Evolutionary conservation across 805 yeast species (phyloP).

Genomic region (Vanderwaltozyma yarrowii): DNA sequence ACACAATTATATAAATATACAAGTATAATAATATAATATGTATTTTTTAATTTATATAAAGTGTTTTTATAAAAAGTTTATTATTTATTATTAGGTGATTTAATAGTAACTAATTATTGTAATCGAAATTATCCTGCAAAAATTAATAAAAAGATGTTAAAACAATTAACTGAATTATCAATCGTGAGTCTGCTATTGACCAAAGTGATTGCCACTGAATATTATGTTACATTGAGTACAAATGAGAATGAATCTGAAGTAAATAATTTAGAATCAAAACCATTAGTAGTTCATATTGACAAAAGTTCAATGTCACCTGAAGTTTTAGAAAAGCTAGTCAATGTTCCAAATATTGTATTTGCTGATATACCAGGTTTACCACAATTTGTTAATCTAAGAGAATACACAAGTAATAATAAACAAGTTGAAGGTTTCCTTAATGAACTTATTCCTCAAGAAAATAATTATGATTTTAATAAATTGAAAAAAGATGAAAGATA

Average conservation of each 20-base stretch:
- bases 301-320: conserved; percentile 14
- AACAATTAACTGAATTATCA: not conserved
- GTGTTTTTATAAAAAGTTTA: too few species aligned
- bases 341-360: conserved; percentile 19
- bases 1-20: too few species aligned
- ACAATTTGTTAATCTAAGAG: conserved; percentile 18
- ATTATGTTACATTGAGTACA: conserved; percentile 8
- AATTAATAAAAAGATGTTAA: too few species aligned
- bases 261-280: conserved; percentile 3
- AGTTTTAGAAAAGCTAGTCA: conserved; percentile 12
- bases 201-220: not conserved
- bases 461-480: conserved; percentile 3
- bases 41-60: too few species aligned
- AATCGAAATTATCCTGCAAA: too few species aligned
- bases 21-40: too few species aligned
- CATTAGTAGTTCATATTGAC: conserved; percentile 12
- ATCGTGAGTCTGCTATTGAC: not conserved
- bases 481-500: conserved; percentile 6
- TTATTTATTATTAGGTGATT: too few species aligned
- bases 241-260: conserved; percentile 15
- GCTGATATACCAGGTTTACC: conserved; percentile 22
- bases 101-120: too few species aligned
- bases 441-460: conserved; percentile 2
- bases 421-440: conserved; percentile 1
- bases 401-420: conserved; percentile 8